Evolutionary conservation across 257 asterid genomes (phyloP).

Genomic region (Catharanthus roseus): DNA sequence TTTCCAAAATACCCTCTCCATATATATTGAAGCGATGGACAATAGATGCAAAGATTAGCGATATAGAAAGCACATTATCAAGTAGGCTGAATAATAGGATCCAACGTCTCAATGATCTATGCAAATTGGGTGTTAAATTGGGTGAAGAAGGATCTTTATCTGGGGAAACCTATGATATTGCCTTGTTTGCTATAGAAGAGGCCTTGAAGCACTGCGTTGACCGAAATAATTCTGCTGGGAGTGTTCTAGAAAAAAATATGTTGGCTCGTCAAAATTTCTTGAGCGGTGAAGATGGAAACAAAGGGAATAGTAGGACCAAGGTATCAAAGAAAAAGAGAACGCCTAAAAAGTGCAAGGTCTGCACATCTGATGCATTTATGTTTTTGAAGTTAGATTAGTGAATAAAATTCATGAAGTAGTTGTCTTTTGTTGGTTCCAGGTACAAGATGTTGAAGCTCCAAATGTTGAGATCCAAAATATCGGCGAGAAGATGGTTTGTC

Average conservation of each 20-base stretch:
- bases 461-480: not conserved
- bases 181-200: constrained; percentile 32
- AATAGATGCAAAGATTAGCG: constrained; percentile 25
- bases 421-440: not conserved
- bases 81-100: constrained; percentile 22
- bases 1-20: constrained; percentile 29
- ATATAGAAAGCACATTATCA: constrained; percentile 16
- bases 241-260: not conserved
- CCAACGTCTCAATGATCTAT: constrained; percentile 41
- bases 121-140: constrained; percentile 35
- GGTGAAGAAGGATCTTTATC: constrained; percentile 45
- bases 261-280: not conserved
- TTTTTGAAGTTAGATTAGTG: not conserved
- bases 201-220: not conserved
- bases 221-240: not conserved
- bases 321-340: not conserved
- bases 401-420: not conserved
- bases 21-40: constrained; percentile 46
- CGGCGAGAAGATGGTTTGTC: not conserved
- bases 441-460: constrained; percentile 2
- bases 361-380: not conserved
- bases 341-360: not conserved
- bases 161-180: constrained; percentile 34
- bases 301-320: not conserved
- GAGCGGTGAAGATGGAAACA: not conserved